Evolutionary conservation across 2,329 filamentous ascomycete species (phyloP).

Genomic region (Cytospora leucostoma): DNA sequence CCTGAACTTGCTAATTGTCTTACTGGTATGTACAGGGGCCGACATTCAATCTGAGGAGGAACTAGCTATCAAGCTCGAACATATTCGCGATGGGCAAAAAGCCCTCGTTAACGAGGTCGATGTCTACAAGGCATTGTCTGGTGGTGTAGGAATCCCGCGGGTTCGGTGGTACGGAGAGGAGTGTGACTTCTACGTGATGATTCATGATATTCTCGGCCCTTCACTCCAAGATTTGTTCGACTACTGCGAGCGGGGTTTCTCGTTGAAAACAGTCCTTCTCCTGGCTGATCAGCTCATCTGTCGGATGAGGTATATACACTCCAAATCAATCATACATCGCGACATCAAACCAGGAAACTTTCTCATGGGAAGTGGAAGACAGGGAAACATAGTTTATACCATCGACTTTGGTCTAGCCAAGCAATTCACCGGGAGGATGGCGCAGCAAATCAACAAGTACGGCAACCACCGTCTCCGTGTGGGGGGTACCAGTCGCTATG

Average conservation of each 20-base stretch:
- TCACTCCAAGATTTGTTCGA: slow-evolving; percentile 98
- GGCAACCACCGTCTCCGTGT: slow-evolving; percentile 98
- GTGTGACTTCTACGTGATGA: slow-evolving; percentile 99
- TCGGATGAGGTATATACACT: slow-evolving; percentile 98
- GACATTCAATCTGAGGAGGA: slow-evolving; percentile 99
- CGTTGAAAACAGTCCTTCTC: slow-evolving; percentile 93
- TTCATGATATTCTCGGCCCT: slow-evolving; percentile 91
- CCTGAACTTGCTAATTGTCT: not conserved
- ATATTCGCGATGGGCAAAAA: slow-evolving; percentile 97
- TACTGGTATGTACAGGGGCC: slow-evolving; percentile 58
- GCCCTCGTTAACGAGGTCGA: slow-evolving; percentile 98
- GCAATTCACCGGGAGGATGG: slow-evolving; percentile 88
- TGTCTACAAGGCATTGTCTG: slow-evolving; percentile 85
- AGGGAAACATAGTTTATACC: slow-evolving; percentile 98
- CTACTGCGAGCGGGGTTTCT: slow-evolving; percentile 99
- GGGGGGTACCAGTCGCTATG: slow-evolving; percentile 96
- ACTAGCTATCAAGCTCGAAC: slow-evolving; percentile 99
- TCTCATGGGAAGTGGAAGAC: slow-evolving; percentile 97
- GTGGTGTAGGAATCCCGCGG: slow-evolving; percentile 95
- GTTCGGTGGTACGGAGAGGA: slow-evolving; percentile 99
- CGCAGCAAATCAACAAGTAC: slow-evolving; percentile 98
- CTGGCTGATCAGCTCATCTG: slow-evolving; percentile 98
- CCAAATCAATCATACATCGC: slow-evolving; percentile 98
- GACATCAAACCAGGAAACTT: slow-evolving; percentile 99
- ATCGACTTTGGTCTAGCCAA: slow-evolving; percentile 98